These are phyloP conservation scores for Astrothelium subdiscretum DNA, from an alignment of 495 filamentous ascomycete species.

Conservation along the genomic window DNA sequence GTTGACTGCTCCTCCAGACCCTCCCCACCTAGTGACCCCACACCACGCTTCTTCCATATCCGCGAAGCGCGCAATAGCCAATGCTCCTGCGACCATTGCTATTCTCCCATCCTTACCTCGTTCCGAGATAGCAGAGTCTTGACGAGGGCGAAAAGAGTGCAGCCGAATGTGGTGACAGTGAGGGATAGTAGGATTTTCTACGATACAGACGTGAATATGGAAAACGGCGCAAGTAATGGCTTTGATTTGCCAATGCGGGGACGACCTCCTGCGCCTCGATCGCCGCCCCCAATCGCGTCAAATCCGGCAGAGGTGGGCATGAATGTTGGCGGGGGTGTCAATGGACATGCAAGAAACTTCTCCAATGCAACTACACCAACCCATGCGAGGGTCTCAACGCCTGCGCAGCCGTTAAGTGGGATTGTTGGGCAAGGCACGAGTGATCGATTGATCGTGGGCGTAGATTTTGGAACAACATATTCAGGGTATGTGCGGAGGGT, in stretches of 20 bases:
- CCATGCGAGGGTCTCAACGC: background rate
- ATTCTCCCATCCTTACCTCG: background rate
- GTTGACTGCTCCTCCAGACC: background rate
- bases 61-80: background rate
- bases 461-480: slow-evolving; percentile 33
- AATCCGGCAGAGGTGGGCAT: background rate
- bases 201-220: background rate
- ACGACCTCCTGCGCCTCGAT: background rate
- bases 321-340: background rate
- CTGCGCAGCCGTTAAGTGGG: background rate
- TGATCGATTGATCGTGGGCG: slow-evolving; percentile 28
- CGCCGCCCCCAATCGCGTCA: background rate
- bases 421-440: slow-evolving; percentile 7
- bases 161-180: background rate
- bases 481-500: slow-evolving; percentile 14
- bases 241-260: background rate
- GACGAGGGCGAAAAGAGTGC: background rate
- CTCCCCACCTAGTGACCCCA: background rate
- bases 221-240: background rate
- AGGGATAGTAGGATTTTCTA: background rate
- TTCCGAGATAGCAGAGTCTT: background rate
- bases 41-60: background rate
- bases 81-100: background rate
- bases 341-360: background rate
- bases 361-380: background rate